Conservation (phyloP, 257 asterid species). For the Lavandula angustifolia region DNA sequence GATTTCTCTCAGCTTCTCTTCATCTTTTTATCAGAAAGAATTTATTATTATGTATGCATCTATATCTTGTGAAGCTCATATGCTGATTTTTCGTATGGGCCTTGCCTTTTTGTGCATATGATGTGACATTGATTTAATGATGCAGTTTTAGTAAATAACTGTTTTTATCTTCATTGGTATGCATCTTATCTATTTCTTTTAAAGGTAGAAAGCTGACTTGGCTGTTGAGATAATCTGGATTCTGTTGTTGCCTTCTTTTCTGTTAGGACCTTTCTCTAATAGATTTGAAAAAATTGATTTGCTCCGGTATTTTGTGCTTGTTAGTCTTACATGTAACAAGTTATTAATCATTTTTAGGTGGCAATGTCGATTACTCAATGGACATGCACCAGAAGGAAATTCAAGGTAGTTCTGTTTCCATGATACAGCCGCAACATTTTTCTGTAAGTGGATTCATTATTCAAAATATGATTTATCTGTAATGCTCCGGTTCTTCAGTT, state of each 20-base stretch:
- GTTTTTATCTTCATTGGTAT: conserved; percentile 2
- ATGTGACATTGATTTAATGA: conserved; percentile 17
- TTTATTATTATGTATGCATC: conserved; percentile 15
- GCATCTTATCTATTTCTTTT: conserved; percentile 18
- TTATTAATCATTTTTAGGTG: conserved; percentile 14
- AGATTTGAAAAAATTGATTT: neutral
- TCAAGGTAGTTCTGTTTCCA: conserved; percentile 72
- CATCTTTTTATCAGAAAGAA: conserved; percentile 9
- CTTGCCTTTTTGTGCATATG: conserved; percentile 13
- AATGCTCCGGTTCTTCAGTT: conserved; percentile 5
- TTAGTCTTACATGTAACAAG: conserved; percentile 26
- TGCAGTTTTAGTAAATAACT: neutral
- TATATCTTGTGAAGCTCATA: conserved; percentile 1
- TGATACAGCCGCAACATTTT: conserved; percentile 95
- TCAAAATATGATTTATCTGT: conserved; percentile 23
- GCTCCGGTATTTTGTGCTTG: conserved; percentile 6
- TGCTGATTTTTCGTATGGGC: conserved; percentile 15
- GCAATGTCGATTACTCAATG: conserved; percentile 75
- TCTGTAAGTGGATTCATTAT: conserved; percentile 54
- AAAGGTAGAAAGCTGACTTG: conserved; percentile 7
- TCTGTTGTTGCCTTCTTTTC: conserved; percentile 17
- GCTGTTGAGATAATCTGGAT: neutral
- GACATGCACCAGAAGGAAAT: conserved; percentile 91
- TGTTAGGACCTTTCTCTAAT: conserved; percentile 1
- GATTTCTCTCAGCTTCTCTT: conserved; percentile 21